phyloP scores from a whole-genome alignment of 768 basidiomycete species.

The Lactarius pseudohatsudake region DNA sequence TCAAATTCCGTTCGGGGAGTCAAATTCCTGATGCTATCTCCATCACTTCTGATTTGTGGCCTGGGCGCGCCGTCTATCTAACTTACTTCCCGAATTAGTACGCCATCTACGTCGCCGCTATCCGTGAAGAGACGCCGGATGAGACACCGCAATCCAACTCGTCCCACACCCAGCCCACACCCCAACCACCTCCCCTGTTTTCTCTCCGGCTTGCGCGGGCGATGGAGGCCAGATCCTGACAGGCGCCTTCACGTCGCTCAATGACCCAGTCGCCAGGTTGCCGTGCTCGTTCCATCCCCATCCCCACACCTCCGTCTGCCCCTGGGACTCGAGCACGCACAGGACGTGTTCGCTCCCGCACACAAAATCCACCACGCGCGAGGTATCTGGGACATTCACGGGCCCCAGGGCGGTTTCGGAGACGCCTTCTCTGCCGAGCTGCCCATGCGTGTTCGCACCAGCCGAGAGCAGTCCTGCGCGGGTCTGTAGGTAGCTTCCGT shows the following conservation, averaged over 20 bases:
- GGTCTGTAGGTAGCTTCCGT: conserved; percentile 58
- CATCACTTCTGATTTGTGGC: no score
- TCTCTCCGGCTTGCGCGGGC: conserved; percentile 2
- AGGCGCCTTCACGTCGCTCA: conserved; percentile 52
- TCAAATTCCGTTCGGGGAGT: background rate
- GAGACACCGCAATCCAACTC: conserved; percentile 43
- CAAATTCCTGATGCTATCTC: background rate
- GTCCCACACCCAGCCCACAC: conserved; percentile 55
- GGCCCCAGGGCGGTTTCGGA: conserved; percentile 26
- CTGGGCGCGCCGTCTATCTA: background rate
- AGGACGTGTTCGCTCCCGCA: conserved; percentile 90
- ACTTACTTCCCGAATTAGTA: background rate
- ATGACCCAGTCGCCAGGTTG: conserved; percentile 73
- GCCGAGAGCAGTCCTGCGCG: conserved; percentile 44
- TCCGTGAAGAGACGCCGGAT: background rate
- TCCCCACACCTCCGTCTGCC: conserved; percentile 52
- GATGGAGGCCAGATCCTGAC: conserved; percentile 53
- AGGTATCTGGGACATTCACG: conserved; percentile 37
- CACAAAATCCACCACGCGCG: conserved; percentile 28
- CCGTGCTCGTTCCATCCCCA: conserved; percentile 99
- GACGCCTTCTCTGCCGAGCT: conserved; percentile 51
- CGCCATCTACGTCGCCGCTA: background rate
- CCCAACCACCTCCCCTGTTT: conserved; percentile 8
- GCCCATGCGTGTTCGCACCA: conserved; percentile 58
- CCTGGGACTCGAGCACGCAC: conserved; percentile 29